phyloP scores from a whole-genome alignment of 768 basidiomycete genomes.

The Trametopsis cervina region DNA sequence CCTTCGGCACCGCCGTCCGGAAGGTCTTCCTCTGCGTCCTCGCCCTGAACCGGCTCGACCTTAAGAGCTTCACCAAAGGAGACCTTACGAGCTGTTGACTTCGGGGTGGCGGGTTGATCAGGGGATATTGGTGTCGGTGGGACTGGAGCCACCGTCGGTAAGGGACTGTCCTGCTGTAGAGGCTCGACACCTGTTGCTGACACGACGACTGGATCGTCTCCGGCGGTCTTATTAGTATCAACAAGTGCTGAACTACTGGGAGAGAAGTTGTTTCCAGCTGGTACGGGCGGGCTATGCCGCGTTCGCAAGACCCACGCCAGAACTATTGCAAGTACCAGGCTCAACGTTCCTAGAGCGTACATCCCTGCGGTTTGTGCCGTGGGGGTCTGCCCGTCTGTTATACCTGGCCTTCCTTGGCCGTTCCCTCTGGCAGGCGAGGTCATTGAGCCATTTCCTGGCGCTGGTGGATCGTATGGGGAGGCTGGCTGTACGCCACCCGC shows the following conservation, averaged over 20 bases:
- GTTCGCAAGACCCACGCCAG: neutral
- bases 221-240: neutral
- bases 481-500: slow-evolving; percentile 1
- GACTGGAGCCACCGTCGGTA: neutral
- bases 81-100: slow-evolving; percentile 3
- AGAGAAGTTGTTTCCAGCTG: neutral
- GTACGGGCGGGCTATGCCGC: neutral
- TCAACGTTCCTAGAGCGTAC: neutral
- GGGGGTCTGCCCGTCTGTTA: neutral
- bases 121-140: neutral
- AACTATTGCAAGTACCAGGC: neutral
- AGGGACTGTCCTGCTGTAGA: neutral
- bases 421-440: neutral
- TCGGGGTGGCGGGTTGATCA: neutral
- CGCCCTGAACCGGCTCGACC: slow-evolving; percentile 12
- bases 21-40: slow-evolving; percentile 29
- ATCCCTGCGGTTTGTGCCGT: neutral
- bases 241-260: neutral
- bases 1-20: slow-evolving; percentile 32
- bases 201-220: neutral
- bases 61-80: neutral
- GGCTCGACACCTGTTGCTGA: neutral
- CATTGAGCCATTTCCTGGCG: slow-evolving; percentile 11
- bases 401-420: neutral
- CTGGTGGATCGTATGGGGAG: neutral